Conservation (phyloP, 2,329 filamentous ascomycete genomes). For the Ophiocordyceps unilateralis region DNA sequence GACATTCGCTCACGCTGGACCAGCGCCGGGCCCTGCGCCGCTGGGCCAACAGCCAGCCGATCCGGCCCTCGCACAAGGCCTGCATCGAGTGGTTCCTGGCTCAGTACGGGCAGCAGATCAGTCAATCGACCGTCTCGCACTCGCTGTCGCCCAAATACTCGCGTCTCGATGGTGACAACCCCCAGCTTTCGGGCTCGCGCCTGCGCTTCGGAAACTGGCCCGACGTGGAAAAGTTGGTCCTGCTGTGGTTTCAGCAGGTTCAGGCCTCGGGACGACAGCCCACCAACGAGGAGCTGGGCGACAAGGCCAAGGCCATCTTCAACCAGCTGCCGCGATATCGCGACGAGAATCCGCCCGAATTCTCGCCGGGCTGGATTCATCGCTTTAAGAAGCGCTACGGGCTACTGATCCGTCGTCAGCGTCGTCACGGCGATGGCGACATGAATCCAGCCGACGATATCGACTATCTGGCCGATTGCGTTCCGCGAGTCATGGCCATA, state of each 20-base stretch:
- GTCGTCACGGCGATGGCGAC: slow-evolving; percentile 29
- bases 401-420: slow-evolving; percentile 37
- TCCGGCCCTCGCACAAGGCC: slow-evolving; percentile 40
- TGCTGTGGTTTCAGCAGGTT: slow-evolving; percentile 37
- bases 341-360: slow-evolving; percentile 41
- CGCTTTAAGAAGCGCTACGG: slow-evolving; percentile 48
- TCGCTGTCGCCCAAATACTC: slow-evolving; percentile 45
- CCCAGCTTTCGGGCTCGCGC: slow-evolving; percentile 43
- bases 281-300: slow-evolving; percentile 44
- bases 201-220: slow-evolving; percentile 48
- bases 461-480: slow-evolving; percentile 40
- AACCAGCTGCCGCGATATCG: slow-evolving; percentile 40
- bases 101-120: slow-evolving; percentile 42
- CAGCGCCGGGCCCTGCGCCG: slow-evolving; percentile 42
- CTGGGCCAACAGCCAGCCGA: slow-evolving; percentile 39
- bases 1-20: slow-evolving; percentile 43
- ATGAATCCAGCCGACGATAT: slow-evolving; percentile 36
- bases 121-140: slow-evolving; percentile 45
- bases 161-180: slow-evolving; percentile 39
- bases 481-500: slow-evolving; percentile 42
- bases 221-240: slow-evolving; percentile 40
- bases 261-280: slow-evolving; percentile 36
- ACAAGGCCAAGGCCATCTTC: slow-evolving; percentile 44
- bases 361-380: slow-evolving; percentile 47
- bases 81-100: slow-evolving; percentile 46